Evolutionary conservation across 2,329 filamentous ascomycete genomes (phyloP), one percentile per base, ranked within the genome.

Genomic region (Aspergillus vadensis): DNA sequence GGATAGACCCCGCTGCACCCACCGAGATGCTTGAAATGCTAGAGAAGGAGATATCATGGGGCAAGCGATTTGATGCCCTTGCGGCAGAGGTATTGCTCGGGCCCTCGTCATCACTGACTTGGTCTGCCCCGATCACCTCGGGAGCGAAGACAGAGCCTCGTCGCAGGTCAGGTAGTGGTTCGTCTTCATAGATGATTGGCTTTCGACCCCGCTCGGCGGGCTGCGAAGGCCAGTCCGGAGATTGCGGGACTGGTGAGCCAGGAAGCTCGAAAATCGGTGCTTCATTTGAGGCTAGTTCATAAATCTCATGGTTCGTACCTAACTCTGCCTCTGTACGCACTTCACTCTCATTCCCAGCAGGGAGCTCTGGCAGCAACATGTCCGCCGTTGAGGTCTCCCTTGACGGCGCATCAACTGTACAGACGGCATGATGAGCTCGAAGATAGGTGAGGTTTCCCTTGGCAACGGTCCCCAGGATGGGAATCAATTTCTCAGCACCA

Each of bases 401-500:
- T 6, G 62, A 55, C 0, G 75, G 74, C 1, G 73, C 65, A 53
- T 81, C 77, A 60, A 81, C 74, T 0, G 83, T 86, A 38, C 86
- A 71, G 15, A 87, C 67, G 30, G 79, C 74, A 72, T 86, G 83
- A 59, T 86, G 82, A 25, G 85, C 76, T 43, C 85, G 78, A 10
- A 88, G 69, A 67, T 85, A 85, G 2, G 78, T 82, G 65, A 87
- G 59, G 25, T 76, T 79, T 1, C 81, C 74, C 7, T 78, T 76
- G 8, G 81, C 82, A 61, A 74, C 73, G 19, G 79, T 75, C 7
- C 77, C 77, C 23, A 87, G 67, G 1, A 83, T 69, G 1, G 83
- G 82, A 19, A 82, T 80, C 5, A 87, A 74, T 65, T 85, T 86
- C 61, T 85, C 83, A 2, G 81, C 79, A 4, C 83, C 82, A 4